Conservation (phyloP, 2,329 filamentous ascomycete species). For the Botrytis medusae region DNA sequence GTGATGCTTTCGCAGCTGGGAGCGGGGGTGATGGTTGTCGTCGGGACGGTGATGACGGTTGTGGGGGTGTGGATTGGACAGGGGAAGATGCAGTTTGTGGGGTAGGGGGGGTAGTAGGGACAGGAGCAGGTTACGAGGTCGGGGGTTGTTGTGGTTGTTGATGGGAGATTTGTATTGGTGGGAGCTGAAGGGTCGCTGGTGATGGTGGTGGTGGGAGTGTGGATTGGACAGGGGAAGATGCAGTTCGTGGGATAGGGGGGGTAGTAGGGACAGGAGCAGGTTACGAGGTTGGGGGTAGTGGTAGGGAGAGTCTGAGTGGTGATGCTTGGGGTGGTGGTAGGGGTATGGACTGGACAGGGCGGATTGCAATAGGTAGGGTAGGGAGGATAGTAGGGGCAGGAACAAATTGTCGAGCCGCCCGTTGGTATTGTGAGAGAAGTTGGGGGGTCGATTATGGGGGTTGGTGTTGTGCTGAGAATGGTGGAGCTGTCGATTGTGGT, state of each 20-base stretch:
- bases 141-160: neutral
- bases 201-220: neutral
- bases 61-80: neutral
- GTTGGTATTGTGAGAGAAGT: too few relatives aligned
- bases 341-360: too few relatives aligned
- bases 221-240: conserved; percentile 1
- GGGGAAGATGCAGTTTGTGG: neutral
- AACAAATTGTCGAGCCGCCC: too few relatives aligned
- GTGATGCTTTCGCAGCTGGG: neutral
- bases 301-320: neutral
- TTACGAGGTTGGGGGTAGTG: neutral
- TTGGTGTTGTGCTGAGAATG: neutral
- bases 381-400: too few relatives aligned
- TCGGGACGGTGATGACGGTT: neutral
- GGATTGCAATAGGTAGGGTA: too few relatives aligned
- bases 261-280: conserved; percentile 14
- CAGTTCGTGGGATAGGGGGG: conserved; percentile 12
- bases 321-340: neutral
- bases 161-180: neutral
- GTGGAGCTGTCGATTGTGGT: neutral
- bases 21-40: neutral
- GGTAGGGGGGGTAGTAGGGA: conserved; percentile 15
- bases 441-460: neutral
- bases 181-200: neutral
- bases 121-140: conserved; percentile 10